phyloP scores from a whole-genome alignment of 1,139 yeast species.

The Meyerozyma athensensis region DNA sequence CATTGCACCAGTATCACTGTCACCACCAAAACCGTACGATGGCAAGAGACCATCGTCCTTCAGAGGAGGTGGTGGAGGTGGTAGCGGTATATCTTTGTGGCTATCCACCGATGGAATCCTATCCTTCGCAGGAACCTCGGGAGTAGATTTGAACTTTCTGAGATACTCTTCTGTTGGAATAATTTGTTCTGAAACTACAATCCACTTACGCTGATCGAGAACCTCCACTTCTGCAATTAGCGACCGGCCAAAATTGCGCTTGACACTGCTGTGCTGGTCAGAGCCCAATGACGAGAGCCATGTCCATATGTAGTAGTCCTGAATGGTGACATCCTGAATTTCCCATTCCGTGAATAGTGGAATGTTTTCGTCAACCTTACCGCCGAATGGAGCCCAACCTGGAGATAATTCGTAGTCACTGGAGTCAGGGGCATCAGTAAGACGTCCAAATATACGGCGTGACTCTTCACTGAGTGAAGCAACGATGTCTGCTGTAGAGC shows the following conservation, averaged over 20 bases:
- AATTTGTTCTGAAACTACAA: constrained; percentile 68
- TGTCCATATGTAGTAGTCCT: constrained; percentile 87
- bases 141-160: constrained; percentile 17
- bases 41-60: constrained; percentile 19
- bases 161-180: constrained; percentile 41
- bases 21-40: constrained; percentile 13
- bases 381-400: constrained; percentile 38
- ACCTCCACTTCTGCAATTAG: constrained; percentile 68
- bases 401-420: constrained; percentile 37
- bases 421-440: constrained; percentile 43
- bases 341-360: constrained; percentile 46
- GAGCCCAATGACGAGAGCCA: constrained; percentile 78
- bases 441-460: constrained; percentile 56
- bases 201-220: constrained; percentile 81
- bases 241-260: constrained; percentile 73
- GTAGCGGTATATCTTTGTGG: constrained; percentile 26
- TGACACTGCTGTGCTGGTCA: constrained; percentile 65
- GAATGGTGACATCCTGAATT: constrained; percentile 63
- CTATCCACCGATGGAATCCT: constrained; percentile 17
- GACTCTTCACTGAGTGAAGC: constrained; percentile 72
- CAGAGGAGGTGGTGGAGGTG: constrained; percentile 28
- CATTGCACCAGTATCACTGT: constrained; percentile 3
- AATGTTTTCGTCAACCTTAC: constrained; percentile 23
- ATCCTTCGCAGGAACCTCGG: constrained; percentile 8
- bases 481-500: constrained; percentile 51